Evolutionary conservation across 257 asterid species (phyloP), one percentile per base, ranked within the genome.

Genomic region (Nicotiana tabacum): DNA sequence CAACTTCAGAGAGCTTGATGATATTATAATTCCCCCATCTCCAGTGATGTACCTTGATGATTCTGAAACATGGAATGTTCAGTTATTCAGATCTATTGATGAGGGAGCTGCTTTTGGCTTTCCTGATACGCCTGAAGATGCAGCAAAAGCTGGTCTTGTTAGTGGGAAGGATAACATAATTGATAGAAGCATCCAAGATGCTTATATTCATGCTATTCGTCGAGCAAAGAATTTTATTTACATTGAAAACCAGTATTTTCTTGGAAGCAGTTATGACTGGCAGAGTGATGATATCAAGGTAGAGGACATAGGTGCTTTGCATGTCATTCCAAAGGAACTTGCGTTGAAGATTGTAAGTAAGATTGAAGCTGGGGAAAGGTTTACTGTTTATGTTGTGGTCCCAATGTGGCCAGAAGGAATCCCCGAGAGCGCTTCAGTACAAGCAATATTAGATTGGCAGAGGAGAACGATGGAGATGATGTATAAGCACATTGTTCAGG

Each of bases 381-480:
- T 94, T 82, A 85, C 91, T 0, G 95, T 92, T 30, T 94, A 94
- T 27, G 78, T 91, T 30, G 93, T 94, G 33, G 89, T 94, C 51
- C 98, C 97, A 8, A 94, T 94, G 98, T 94, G 98, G 97, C 98
- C 98, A 0, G 97, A 94, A 89, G 97, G 98, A 68, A 84, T 94
- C 30, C 98, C 98, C 0, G 97, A 93, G 89, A 93, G 97, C 30
- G 95, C 89, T 29, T 93, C 98, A 9, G 98, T 93, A 58, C 97
- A 94, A 84, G 98, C 98, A 11, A 94, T 94, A 85, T 88, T 94
- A 77, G 97, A 94, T 83, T 93, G 97, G 98, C 98, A 93, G 77
- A 90, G 82, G 85, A 89, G 97, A 82, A 94, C 98, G 0, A 91
- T 94, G 91, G 92, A 94, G 82, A 94, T 93, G 98, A 93, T 94